Conservation (phyloP, 2,329 filamentous ascomycete genomes). For the Aspergillus pseudoviridinutans region DNA sequence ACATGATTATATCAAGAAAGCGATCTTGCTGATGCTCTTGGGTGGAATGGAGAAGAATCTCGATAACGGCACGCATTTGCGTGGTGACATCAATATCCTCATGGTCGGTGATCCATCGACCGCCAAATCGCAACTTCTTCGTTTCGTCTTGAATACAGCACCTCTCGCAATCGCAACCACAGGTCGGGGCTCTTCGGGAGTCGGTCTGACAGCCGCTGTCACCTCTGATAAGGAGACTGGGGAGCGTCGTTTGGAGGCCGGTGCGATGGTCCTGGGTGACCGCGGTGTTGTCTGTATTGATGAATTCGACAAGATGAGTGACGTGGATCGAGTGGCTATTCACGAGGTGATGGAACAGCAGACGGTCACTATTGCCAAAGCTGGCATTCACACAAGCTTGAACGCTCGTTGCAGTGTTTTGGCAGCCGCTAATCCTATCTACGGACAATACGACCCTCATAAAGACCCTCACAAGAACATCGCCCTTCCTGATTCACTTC, state of each 20-base stretch:
- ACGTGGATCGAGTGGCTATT: conserved; percentile 94
- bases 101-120: conserved; percentile 99
- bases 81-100: conserved; percentile 97
- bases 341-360: conserved; percentile 99
- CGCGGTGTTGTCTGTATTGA: conserved; percentile 98
- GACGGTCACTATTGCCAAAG: conserved; percentile 97
- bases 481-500: conserved; percentile 87
- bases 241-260: conserved; percentile 88
- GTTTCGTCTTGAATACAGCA: conserved; percentile 95
- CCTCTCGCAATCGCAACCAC: conserved; percentile 96
- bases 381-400: conserved; percentile 93
- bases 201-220: conserved; percentile 94
- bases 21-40: conserved; percentile 89
- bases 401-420: conserved; percentile 96
- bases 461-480: conserved; percentile 99
- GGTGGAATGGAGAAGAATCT: conserved; percentile 98
- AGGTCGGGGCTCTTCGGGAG: conserved; percentile 91
- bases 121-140: conserved; percentile 94
- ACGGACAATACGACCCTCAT: conserved; percentile 96
- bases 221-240: conserved; percentile 97
- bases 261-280: conserved; percentile 97
- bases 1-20: conserved; percentile 96
- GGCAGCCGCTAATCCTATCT: conserved; percentile 94
- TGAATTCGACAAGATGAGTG: conserved; percentile 99
- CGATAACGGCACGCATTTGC: conserved; percentile 94